Evolutionary conservation across 208 protist species (phyloP).

Genomic region (Phytomonas francai): DNA sequence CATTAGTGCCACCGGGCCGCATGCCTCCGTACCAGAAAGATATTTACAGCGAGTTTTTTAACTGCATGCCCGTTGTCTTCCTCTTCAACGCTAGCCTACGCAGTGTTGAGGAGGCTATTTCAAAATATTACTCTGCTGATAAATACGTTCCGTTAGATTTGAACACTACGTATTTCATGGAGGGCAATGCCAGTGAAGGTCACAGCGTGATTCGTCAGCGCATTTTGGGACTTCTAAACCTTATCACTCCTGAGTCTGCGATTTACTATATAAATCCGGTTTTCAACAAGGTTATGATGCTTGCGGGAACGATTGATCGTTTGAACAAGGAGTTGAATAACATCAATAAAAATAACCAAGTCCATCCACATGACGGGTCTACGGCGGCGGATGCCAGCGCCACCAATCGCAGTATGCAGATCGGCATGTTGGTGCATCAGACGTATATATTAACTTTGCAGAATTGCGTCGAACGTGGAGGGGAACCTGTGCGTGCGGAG

Average conservation of each 20-base stretch:
- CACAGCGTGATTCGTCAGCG: constrained; percentile 45
- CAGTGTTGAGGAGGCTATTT: constrained; percentile 60
- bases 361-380: not conserved
- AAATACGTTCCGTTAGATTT: constrained; percentile 22
- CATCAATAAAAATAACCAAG: constrained; percentile 15
- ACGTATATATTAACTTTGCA: constrained; percentile 75
- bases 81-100: constrained; percentile 55
- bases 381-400: not conserved
- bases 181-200: constrained; percentile 18
- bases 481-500: constrained; percentile 62
- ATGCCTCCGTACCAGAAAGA: constrained; percentile 76
- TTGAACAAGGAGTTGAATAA: constrained; percentile 33
- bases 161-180: constrained; percentile 54
- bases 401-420: constrained; percentile 20
- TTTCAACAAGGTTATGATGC: constrained; percentile 49
- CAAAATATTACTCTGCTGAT: constrained; percentile 39
- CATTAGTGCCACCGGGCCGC: constrained; percentile 82
- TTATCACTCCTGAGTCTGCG: constrained; percentile 76
- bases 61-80: constrained; percentile 63
- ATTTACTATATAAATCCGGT: constrained; percentile 61
- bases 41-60: constrained; percentile 94
- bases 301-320: constrained; percentile 42
- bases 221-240: constrained; percentile 41
- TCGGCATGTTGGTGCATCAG: constrained; percentile 64
- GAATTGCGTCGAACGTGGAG: constrained; percentile 54